Conservation (phyloP, 1,139 yeast genomes). For the Yamadazyma blattariae region DNA sequence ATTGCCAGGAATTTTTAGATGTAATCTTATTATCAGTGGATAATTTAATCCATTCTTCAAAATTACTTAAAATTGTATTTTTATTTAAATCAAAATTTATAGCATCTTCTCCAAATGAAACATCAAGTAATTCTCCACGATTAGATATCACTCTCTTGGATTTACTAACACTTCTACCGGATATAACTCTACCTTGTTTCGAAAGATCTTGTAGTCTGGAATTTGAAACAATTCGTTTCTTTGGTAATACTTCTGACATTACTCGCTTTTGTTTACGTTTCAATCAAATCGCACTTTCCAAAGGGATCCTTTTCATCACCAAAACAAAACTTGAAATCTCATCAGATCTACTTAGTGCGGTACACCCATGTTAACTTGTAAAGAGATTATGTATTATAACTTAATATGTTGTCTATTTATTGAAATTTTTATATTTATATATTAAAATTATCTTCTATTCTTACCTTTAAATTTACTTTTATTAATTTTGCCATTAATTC, state of each 20-base stretch:
- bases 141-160: slow-evolving; percentile 19
- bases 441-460: not conserved
- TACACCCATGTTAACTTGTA: too few species aligned
- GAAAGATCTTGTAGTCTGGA: slow-evolving; percentile 16
- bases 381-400: too few species aligned
- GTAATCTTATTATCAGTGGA: slow-evolving; percentile 86
- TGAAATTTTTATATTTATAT: too few species aligned
- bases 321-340: too few species aligned
- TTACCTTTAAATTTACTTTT: not conserved
- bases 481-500: slow-evolving; percentile 23
- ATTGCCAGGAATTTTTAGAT: slow-evolving; percentile 63
- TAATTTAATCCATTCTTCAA: slow-evolving; percentile 87
- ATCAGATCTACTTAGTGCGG: too few species aligned
- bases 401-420: too few species aligned
- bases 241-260: slow-evolving; percentile 21
- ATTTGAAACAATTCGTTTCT: slow-evolving; percentile 17
- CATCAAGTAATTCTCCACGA: slow-evolving; percentile 21
- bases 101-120: slow-evolving; percentile 38
- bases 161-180: slow-evolving; percentile 19
- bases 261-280: slow-evolving; percentile 9
- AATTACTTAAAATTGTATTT: slow-evolving; percentile 53
- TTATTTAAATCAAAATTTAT: slow-evolving; percentile 45
- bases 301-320: too few species aligned
- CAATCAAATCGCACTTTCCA: too few species aligned
- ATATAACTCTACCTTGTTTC: slow-evolving; percentile 25